Evolutionary conservation across 2,329 filamentous ascomycete genomes (phyloP), one percentile per base, ranked within the genome.

Genomic region (Penicillium sp.): DNA sequence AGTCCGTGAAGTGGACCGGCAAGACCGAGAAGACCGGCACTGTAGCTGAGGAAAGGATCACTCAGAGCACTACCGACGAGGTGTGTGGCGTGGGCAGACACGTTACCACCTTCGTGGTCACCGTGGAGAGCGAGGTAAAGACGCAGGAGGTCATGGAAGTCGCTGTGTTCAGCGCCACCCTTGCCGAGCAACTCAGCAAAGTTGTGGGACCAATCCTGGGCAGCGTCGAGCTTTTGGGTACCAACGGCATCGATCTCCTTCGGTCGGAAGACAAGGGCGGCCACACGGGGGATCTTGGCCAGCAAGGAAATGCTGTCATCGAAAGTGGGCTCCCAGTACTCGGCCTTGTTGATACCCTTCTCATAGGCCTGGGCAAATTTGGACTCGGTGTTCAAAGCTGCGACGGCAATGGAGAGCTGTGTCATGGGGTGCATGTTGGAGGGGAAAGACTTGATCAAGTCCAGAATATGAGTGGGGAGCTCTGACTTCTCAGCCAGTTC

Each of bases 291-390:
- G 50, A 99, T 87, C 82, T 99, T 99, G 59, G 93, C 94, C 53
- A 99, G 84, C 58, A 99, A 83, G 45, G 88, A 90, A 74, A 99
- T 96, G 74, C 84, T 87, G 79, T 99, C 94, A 72, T 97, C 93
- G 71, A 96, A 97, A 42, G 91, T 96, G 13, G 93, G 91, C 79
- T 97, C 94, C 94, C 94, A 99, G 84, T 97, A 97, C 66, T 97
- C 91, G 49, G 91, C 90, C 82, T 97, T 99, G 83, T 87, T 89
- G 62, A 97, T 78, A 34, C 94, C 94, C 65, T 88, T 79, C 75
- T 92, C 93, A 75, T 99, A 99, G 18, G 89, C 89, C 77, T 92
- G 92, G 60, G 93, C 94, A 65, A 99, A 99, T 69, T 88, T 86
- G 67, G 91, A 96, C 65, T 92, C 92, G 74, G 96, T 90, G 79